phyloP scores from a whole-genome alignment of 805 yeast genomes.

The Candida ovalis region DNA sequence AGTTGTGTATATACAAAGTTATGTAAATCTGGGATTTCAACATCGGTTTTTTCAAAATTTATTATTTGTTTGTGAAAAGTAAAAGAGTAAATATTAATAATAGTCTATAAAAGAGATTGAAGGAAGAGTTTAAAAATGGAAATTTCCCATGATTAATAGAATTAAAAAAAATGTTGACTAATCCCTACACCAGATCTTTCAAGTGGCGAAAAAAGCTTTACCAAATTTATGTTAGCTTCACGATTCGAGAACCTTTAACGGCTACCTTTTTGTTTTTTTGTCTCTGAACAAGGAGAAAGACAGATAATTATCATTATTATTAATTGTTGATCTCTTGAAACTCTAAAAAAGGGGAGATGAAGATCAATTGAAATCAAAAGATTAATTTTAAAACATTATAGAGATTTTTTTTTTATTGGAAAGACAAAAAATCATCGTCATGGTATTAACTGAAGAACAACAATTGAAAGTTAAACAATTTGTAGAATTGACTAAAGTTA shows the following conservation, averaged over 20 bases:
- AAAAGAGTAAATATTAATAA: not conserved
- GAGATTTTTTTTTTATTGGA: too few relatives aligned
- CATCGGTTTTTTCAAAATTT: slow-evolving; percentile 35
- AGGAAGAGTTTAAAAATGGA: not conserved
- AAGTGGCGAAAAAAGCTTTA: not conserved
- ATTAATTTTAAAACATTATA: not conserved
- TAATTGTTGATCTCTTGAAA: not conserved
- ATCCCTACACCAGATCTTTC: not conserved
- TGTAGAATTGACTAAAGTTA: slow-evolving; percentile 35
- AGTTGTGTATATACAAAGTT: slow-evolving; percentile 19
- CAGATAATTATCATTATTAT: too few relatives aligned
- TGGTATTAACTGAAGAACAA: slow-evolving; percentile 1
- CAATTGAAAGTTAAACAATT: slow-evolving; percentile 28
- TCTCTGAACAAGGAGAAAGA: too few relatives aligned
- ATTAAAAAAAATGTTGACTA: not conserved
- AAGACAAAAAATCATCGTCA: too few relatives aligned
- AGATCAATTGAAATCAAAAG: not conserved
- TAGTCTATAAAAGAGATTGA: not conserved
- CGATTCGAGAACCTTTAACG: too few relatives aligned
- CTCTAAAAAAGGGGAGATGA: not conserved
- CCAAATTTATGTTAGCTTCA: too few relatives aligned
- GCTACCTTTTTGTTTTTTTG: too few relatives aligned
- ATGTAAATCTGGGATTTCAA: slow-evolving; percentile 41
- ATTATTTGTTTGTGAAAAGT: not conserved
- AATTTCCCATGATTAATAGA: too few relatives aligned